Percentiles rank a stretch among this genome's conserved stretches.
Conservation (phyloP, 2,329 filamentous ascomycete species). For the Colletotrichum endophyticum region DNA sequence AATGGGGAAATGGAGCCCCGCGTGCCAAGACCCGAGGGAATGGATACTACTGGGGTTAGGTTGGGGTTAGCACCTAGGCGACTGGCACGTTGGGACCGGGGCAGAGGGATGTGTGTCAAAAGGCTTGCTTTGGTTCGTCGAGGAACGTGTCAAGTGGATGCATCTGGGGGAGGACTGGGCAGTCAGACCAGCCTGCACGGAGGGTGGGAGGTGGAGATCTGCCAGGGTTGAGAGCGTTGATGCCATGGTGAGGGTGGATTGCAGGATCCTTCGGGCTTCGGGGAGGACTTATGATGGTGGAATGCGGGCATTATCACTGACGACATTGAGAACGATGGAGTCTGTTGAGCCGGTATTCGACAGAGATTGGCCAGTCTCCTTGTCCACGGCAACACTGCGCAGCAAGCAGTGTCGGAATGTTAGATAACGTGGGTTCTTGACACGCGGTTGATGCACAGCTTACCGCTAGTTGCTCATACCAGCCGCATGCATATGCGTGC, state of each 20-base stretch:
- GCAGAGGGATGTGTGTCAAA: background rate
- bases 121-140: conserved; percentile 4
- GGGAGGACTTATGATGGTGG: background rate
- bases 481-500: conserved; percentile 1
- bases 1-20: conserved; percentile 7
- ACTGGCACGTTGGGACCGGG: conserved; percentile 6
- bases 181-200: background rate
- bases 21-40: conserved; percentile 22
- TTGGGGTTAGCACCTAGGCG: background rate
- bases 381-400: background rate
- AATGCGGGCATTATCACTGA: background rate
- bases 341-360: background rate
- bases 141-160: background rate
- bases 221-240: background rate
- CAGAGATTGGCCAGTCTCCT: background rate
- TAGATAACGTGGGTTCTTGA: background rate
- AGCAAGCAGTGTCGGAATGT: background rate
- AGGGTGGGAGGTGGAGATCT: background rate
- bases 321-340: background rate
- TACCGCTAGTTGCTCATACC: background rate
- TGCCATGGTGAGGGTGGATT: background rate
- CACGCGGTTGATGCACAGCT: background rate
- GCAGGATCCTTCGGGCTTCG: background rate
- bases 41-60: conserved; percentile 8
- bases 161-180: background rate